Conservation (phyloP, 2,329 filamentous ascomycete genomes). For the Diplodia mutila region DNA sequence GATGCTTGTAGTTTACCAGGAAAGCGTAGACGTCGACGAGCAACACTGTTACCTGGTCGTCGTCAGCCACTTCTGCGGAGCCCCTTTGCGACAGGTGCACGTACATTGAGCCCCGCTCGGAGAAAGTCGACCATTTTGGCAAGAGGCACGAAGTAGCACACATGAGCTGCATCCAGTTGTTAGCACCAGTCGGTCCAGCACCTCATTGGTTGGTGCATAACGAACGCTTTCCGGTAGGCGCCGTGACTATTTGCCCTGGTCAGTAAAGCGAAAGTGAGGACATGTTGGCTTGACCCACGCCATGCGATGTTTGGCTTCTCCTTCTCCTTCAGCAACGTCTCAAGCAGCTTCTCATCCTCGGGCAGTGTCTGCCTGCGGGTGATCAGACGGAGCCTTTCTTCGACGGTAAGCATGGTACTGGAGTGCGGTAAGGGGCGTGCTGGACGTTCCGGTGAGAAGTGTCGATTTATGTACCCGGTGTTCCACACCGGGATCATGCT, state of each 20-base stretch:
- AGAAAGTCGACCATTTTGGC: conserved; percentile 5
- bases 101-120: background rate
- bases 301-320: background rate
- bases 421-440: background rate
- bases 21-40: background rate
- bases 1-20: conserved; percentile 8
- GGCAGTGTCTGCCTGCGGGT: background rate
- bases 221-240: conserved; percentile 10
- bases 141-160: conserved; percentile 6
- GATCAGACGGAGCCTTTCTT: background rate
- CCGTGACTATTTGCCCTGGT: background rate
- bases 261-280: background rate
- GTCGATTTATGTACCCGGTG: too few relatives aligned
- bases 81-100: background rate
- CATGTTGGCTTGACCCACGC: background rate
- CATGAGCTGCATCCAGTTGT: background rate
- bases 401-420: background rate
- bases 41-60: background rate
- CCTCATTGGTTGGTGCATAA: background rate
- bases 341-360: background rate
- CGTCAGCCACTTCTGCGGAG: background rate
- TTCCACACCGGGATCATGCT: too few relatives aligned
- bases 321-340: background rate
- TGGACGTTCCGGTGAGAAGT: too few relatives aligned
- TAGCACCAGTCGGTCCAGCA: background rate